These are phyloP conservation scores for Sicyos edulis DNA, from an alignment of 306 rosid species.

Conservation along the genomic window DNA sequence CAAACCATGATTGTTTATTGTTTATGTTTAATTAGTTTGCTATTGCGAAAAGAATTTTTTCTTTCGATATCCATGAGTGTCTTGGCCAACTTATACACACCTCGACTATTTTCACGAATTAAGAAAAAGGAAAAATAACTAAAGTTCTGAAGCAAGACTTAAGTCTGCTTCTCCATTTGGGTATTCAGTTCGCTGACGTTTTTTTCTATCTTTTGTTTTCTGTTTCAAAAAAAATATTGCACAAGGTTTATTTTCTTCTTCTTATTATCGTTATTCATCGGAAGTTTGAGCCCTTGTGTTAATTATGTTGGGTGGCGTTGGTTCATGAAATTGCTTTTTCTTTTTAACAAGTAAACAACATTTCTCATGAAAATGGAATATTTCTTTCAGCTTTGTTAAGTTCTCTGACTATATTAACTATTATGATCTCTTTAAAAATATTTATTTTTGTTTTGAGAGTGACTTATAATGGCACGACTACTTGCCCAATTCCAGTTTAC, in stretches of 20 bases:
- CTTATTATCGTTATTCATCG: not conserved
- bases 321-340: not conserved
- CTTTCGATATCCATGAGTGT: no score
- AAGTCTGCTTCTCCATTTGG: not conserved
- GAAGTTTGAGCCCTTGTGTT: not conserved
- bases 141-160: not conserved
- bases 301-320: constrained; percentile 6
- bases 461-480: not conserved
- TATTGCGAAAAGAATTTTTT: not conserved
- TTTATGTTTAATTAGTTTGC: not conserved
- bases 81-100: no score
- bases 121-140: no score
- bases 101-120: no score
- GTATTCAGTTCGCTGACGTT: not conserved
- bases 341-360: no score
- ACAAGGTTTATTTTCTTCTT: not conserved
- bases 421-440: not conserved
- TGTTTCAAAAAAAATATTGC: no score
- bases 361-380: not conserved
- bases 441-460: not conserved
- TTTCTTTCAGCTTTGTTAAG: not conserved
- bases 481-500: constrained; percentile 12
- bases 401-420: not conserved
- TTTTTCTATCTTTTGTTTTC: no score
- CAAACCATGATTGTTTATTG: not conserved